A percentile compares a stretch with the other conserved stretches of the same genome.
phyloP scores from a whole-genome alignment of 495 filamentous ascomycete species.

The Trichoderma erinaceum region DNA sequence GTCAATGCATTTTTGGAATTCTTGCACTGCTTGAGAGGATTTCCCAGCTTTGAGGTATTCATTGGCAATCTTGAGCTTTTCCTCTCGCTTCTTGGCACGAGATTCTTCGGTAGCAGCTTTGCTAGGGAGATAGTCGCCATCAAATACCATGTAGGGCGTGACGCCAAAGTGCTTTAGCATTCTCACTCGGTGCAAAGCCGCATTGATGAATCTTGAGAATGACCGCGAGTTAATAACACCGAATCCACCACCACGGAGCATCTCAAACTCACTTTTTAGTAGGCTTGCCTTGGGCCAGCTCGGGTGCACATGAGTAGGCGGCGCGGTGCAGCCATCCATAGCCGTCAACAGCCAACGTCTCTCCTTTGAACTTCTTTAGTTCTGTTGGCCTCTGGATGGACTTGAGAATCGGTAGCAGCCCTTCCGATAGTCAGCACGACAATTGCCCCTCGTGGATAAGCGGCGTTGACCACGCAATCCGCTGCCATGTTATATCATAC shows the following conservation, averaged over 20 bases:
- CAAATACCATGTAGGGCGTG: conserved; percentile 88
- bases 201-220: conserved; percentile 74
- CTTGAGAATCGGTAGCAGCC: conserved; percentile 85
- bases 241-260: background rate
- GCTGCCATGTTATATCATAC: background rate
- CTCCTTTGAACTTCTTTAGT: conserved; percentile 78
- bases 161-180: conserved; percentile 94
- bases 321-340: conserved; percentile 99
- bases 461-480: background rate
- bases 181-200: conserved; percentile 79
- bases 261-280: conserved; percentile 64
- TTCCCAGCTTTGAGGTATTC: conserved; percentile 77
- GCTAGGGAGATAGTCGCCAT: conserved; percentile 91
- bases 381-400: conserved; percentile 88
- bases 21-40: conserved; percentile 69
- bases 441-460: background rate
- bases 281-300: conserved; percentile 80
- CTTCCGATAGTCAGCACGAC: conserved; percentile 36
- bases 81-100: conserved; percentile 61
- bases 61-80: conserved; percentile 65
- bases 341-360: conserved; percentile 87
- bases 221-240: conserved; percentile 6
- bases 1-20: conserved; percentile 94
- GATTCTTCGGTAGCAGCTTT: conserved; percentile 87
- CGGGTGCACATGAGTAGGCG: conserved; percentile 82